These are phyloP conservation scores for Clavaria fumosa DNA, from an alignment of 768 basidiomycete genomes.

Conservation along the genomic window DNA sequence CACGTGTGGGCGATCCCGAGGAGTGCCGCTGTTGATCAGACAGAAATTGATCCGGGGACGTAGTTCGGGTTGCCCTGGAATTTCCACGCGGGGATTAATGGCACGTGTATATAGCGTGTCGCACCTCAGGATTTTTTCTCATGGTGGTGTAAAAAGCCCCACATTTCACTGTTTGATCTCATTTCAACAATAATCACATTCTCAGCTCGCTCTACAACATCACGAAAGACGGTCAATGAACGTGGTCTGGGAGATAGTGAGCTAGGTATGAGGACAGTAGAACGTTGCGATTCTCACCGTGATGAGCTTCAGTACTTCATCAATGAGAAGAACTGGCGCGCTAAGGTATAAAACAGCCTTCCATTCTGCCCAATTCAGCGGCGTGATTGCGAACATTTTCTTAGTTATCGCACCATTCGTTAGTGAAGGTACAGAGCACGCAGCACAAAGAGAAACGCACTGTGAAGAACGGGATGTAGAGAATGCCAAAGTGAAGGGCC, in stretches of 20 bases:
- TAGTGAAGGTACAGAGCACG: background rate
- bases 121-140: too few species aligned
- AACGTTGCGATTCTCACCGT: constrained; percentile 32
- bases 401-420: constrained; percentile 17
- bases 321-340: constrained; percentile 76
- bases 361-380: constrained; percentile 93
- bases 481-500: constrained; percentile 83
- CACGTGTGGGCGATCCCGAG: too few species aligned
- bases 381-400: constrained; percentile 82
- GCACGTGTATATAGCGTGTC: too few species aligned
- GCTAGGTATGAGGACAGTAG: background rate
- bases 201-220: constrained; percentile 20
- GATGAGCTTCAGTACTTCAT: constrained; percentile 79
- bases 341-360: constrained; percentile 80
- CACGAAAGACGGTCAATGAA: constrained; percentile 34
- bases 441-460: constrained; percentile 29
- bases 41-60: too few species aligned
- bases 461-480: constrained; percentile 95
- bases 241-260: background rate
- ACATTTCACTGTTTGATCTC: too few species aligned
- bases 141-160: too few species aligned
- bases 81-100: too few species aligned
- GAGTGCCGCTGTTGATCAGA: too few species aligned
- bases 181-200: constrained; percentile 7
- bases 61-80: too few species aligned